Base-by-base conservation (phyloP, 1,284 basidiomycete species). In the Boletus sp. region DNA sequence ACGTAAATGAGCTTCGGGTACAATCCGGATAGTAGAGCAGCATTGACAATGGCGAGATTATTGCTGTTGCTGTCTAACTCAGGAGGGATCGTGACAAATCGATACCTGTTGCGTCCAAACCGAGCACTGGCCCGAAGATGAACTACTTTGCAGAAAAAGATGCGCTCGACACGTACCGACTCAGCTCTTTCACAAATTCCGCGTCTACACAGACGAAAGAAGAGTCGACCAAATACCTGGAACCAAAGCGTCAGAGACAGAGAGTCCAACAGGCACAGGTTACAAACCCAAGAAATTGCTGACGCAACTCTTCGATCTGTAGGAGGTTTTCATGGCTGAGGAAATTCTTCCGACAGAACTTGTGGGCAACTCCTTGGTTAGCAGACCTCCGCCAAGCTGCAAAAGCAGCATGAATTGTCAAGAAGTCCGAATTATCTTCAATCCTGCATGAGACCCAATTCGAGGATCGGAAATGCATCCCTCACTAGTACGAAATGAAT, bases 221-320 rank as follows among this genome's bases (percentile, higher is more conserved):
- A 2, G 93, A 88, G 65, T 98, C 95, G 16, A 96, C 78, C 29
- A 98, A 72, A 62, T 89, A 88, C 14, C 85, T 87, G 44, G 26
- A 51, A 32, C 8, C 34, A 8, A 40, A 38, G 40, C n/a, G 38
- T 58, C 43, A 53, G 51, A 34, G 38, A 33, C 9, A 42, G 10
- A 12, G 40, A 34, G 22, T n/a, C 16, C 25, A 6, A 32, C 14
- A 14, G 12, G 41, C 22, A 27, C 33, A 36, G 5, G 17, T 22
- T 20, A 23, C 71, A 55, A 57, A 90, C 77, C 88, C 82, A 34
- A 98, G 74, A 57, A 96, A 88, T 66, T 98, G 95, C 61, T 96
- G 93, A 6, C 95, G 84, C 25, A 99, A 76, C 63, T 99, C 96
- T 65, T 99, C 96, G 41, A 99, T 96, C 66, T 97, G 93, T 66